These are phyloP conservation scores for Sporodiniella umbellata DNA, from an alignment of 371 early-diverging fungal genomes.

Conservation along the genomic window DNA sequence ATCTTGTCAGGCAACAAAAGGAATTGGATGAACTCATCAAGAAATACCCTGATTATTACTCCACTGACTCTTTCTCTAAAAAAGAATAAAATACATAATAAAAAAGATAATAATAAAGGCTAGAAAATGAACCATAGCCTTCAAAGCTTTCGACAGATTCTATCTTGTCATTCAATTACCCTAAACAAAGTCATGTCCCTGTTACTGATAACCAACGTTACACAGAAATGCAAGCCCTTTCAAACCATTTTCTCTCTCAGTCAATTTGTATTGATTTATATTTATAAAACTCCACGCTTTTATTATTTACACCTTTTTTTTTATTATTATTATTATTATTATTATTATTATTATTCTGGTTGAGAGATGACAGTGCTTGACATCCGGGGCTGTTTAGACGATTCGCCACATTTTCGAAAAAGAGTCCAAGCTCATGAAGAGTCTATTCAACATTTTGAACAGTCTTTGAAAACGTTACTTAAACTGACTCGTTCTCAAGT, in stretches of 20 bases:
- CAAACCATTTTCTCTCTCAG: too few relatives aligned
- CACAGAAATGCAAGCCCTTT: too few relatives aligned
- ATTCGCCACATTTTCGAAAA: conserved; percentile 57
- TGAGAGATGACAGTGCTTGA: conserved; percentile 50
- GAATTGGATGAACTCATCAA: conserved; percentile 76
- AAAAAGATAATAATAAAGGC: too few relatives aligned
- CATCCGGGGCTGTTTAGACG: conserved; percentile 56
- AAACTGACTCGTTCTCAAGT: conserved; percentile 57
- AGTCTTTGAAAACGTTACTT: conserved; percentile 46
- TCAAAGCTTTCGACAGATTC: too few relatives aligned
- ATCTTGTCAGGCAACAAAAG: conserved; percentile 71
- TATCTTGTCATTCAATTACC: too few relatives aligned
- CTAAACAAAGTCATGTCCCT: too few relatives aligned
- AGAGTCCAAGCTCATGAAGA: conserved; percentile 57
- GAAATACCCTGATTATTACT: conserved; percentile 90
- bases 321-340: background rate
- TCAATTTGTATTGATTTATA: too few relatives aligned
- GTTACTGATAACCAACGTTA: too few relatives aligned
- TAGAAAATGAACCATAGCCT: too few relatives aligned
- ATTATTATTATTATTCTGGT: background rate
- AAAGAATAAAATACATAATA: too few relatives aligned
- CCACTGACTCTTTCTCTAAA: conserved; percentile 39
- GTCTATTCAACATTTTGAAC: conserved; percentile 53
- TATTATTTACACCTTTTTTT: background rate
- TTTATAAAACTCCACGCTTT: background rate